Conservation (phyloP, 176 grass and related monocot species). For the Raddia distichophylla region DNA sequence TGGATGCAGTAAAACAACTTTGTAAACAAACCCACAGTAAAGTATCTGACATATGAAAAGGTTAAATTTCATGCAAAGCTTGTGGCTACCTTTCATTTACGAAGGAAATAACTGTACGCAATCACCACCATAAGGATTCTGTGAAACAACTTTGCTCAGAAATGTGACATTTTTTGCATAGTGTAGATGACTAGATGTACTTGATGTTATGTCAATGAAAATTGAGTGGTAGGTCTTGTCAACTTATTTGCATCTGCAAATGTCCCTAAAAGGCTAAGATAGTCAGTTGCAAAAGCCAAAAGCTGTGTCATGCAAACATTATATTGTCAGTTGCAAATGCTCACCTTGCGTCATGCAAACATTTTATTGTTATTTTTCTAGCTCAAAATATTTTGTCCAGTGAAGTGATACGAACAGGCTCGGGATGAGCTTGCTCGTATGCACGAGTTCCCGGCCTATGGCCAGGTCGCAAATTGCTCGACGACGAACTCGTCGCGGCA, state of each 20-base stretch:
- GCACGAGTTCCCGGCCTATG: too few relatives aligned
- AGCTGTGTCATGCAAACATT: background rate
- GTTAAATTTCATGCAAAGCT: background rate
- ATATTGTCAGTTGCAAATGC: background rate
- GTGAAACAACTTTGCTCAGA: background rate
- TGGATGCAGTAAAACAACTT: background rate
- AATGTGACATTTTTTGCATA: slow-evolving; percentile 12
- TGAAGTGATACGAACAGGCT: too few relatives aligned
- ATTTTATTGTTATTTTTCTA: slow-evolving; percentile 10
- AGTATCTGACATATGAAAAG: background rate
- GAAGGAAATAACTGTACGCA: background rate
- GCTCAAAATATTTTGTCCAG: background rate
- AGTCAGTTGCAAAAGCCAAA: background rate
- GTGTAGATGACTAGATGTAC: background rate
- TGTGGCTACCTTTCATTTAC: background rate
- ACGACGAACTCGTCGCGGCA: too few relatives aligned
- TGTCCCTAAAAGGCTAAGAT: background rate
- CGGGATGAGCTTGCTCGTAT: too few relatives aligned
- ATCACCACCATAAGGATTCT: background rate
- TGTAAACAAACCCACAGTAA: background rate
- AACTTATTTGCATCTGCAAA: slow-evolving; percentile 17
- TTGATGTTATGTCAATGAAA: background rate
- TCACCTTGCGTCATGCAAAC: background rate
- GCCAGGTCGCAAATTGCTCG: too few relatives aligned
- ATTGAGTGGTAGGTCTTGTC: slow-evolving; percentile 12